Base-by-base conservation (phyloP, 306 rosid genomes). In the Rosa multiflora region DNA sequence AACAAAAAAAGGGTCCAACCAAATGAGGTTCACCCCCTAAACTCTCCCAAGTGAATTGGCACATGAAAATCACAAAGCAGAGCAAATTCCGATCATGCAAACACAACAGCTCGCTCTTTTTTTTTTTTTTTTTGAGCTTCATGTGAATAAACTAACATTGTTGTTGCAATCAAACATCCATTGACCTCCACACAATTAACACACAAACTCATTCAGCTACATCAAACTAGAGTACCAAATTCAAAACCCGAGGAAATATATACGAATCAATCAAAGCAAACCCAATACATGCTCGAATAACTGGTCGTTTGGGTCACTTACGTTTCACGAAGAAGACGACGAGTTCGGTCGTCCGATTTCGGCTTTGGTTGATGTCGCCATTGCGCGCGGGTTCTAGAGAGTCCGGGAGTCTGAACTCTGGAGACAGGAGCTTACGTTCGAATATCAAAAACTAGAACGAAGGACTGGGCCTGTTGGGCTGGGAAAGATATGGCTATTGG, bases 121-220 rank as follows among this genome's bases (percentile, higher is more conserved):
- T 32, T 2, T 32, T 2, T 32, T 32, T 32, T 32, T 32, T 32
- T 46, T 10, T 97, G 92, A 84, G 88, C 90, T 82, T 91, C 13
- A 10, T 46, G 1, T 46, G 49, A 46, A 46, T 46, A 46, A 8
- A 46, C 49, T 8, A 46, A 52, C 15, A 88, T 1, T n/a, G 87
- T 40, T 90, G 96, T 86, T 94, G 86, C 39, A 84, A 80, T 70
- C 83, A 75, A 84, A 84, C 91, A 81, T 88, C 84, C 93, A 88
- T 88, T 32, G 37, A 3, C 37, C 37, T 32, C 37, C 37, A 2
- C 37, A 32, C 37, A 32, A 32, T 32, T 66, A 97, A 96, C 48
- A 64, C 53, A 81, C 71, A 43, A 12, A 51, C 76, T 62, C 52
- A 43, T 39, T 51, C 42, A 77, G 62, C 63, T 64, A 83, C 61